These are phyloP conservation scores for Calycina marina DNA, from an alignment of 2,329 filamentous ascomycete species.

Conservation along the genomic window DNA sequence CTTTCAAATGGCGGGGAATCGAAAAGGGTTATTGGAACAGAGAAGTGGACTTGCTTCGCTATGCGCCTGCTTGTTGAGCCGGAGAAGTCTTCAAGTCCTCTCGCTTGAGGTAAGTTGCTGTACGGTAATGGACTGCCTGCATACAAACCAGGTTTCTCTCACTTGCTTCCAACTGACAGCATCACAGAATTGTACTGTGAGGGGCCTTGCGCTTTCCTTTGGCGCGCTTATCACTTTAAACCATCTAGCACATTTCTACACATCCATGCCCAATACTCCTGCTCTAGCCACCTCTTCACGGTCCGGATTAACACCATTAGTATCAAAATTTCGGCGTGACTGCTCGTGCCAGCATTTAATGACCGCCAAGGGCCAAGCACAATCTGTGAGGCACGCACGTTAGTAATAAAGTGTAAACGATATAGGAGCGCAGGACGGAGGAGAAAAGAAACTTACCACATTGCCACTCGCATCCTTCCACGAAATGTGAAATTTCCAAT, in stretches of 20 bases:
- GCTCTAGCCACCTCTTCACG: conserved; percentile 7
- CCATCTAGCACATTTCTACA: conserved; percentile 1
- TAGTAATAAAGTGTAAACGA: conserved; percentile 3
- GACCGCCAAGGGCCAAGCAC: conserved; percentile 6
- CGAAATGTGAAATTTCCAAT: conserved; percentile 12
- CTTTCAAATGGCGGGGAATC: conserved; percentile 2
- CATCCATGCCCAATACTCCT: conserved; percentile 5
- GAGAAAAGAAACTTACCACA: conserved; percentile 8
- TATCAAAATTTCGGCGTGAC: conserved; percentile 8
- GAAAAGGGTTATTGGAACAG: background rate
- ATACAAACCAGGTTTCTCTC: too few relatives aligned
- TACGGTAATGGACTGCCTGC: too few relatives aligned
- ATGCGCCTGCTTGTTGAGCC: conserved; percentile 3
- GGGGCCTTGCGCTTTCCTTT: too few relatives aligned
- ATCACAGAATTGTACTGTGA: too few relatives aligned
- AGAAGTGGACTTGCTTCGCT: background rate
- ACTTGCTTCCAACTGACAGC: too few relatives aligned
- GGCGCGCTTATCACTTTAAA: conserved; percentile 3
- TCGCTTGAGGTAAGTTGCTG: too few relatives aligned
- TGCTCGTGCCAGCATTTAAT: background rate
- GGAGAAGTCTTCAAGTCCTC: too few relatives aligned
- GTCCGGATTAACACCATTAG: conserved; percentile 6
- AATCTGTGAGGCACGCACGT: conserved; percentile 6
- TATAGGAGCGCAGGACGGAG: conserved; percentile 1
- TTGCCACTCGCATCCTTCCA: conserved; percentile 11